Evolutionary conservation across 2,329 filamentous ascomycete species (phyloP).

Genomic region (Zymoseptoria tritici): DNA sequence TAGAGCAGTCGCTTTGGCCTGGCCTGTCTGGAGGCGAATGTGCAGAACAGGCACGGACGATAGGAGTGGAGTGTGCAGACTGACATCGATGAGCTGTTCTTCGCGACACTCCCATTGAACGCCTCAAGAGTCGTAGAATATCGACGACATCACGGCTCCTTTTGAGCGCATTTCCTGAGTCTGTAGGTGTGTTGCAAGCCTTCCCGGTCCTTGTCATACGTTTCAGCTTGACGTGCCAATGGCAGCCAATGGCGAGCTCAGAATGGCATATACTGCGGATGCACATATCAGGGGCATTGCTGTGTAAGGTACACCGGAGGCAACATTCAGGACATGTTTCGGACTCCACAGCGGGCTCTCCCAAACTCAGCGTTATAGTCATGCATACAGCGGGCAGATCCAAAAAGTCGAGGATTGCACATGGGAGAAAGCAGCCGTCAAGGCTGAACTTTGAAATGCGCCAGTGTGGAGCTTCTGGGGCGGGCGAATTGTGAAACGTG

Average conservation of each 20-base stretch:
- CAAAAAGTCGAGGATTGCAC: neutral
- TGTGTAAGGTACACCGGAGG: neutral
- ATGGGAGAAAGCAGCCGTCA: neutral
- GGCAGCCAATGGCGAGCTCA: neutral
- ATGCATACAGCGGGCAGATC: neutral
- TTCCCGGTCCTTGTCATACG: neutral
- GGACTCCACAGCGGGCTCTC: neutral
- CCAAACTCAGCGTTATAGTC: neutral
- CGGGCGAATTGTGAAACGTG: neutral
- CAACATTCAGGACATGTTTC: neutral
- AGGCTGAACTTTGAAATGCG: neutral
- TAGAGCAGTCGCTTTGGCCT: slow-evolving; percentile 11
- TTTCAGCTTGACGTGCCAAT: neutral
- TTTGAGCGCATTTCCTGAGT: neutral
- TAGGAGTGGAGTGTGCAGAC: no score
- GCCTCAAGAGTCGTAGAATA: neutral
- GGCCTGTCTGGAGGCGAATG: neutral
- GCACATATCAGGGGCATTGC: neutral
- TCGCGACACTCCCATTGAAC: neutral
- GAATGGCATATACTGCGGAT: neutral
- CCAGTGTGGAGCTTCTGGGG: neutral
- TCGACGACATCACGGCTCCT: no score
- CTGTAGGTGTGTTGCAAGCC: neutral
- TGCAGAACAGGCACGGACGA: neutral
- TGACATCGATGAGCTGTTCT: no score